phyloP scores from a whole-genome alignment of 306 rosid genomes.

The Trifolium fragiferum region DNA sequence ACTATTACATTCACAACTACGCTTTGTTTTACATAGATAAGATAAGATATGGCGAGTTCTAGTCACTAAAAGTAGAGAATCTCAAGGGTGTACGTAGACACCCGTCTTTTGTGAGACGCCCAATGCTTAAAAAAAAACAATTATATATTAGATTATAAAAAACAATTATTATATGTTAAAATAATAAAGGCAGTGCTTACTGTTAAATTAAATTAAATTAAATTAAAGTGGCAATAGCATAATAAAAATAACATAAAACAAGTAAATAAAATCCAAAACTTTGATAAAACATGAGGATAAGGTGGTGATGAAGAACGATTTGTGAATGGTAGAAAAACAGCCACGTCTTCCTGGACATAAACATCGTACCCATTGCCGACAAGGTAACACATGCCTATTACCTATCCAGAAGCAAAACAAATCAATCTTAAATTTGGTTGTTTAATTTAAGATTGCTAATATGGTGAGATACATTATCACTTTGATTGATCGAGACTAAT shows the following conservation, averaged over 20 bases:
- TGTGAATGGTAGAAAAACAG: neutral
- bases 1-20: no score
- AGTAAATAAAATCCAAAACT: neutral
- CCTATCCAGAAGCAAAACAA: neutral
- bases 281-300: neutral
- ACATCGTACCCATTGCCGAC: constrained; percentile 10
- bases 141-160: no score
- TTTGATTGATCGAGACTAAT: no score
- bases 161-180: neutral
- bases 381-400: neutral
- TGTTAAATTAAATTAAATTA: neutral
- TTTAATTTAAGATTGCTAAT: no score
- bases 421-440: neutral
- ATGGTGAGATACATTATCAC: no score
- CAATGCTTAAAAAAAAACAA: no score
- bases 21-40: no score
- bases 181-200: neutral
- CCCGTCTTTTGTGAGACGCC: no score
- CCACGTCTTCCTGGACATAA: neutral
- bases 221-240: neutral
- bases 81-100: no score
- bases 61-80: no score
- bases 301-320: neutral
- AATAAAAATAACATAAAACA: neutral
- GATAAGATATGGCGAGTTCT: no score